Evolutionary conservation across 345 rosid genomes (phyloP), one percentile per base, ranked within the genome.

Genomic region (Punica granatum): DNA sequence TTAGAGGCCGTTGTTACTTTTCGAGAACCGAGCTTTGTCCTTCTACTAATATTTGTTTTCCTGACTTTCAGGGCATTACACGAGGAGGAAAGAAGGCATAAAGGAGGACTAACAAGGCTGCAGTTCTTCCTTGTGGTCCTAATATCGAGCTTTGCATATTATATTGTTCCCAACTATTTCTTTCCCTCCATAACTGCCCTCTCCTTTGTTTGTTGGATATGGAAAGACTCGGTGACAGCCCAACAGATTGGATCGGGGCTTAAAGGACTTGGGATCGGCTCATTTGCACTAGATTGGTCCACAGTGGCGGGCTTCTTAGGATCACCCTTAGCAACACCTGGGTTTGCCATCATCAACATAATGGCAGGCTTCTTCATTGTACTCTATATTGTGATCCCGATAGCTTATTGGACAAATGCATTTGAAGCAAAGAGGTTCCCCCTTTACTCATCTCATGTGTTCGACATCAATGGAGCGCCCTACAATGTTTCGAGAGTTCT

Each of bases 111-210:
- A 56, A 69, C 81, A 26, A 73, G 84, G 79, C 82, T 82, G 54
- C 89, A 85, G 60, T 81, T 83, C 74, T 85, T 85, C 75, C 66
- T 81, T 4, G n/a, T 83, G 30, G 85, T 83, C 62, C 72, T 79
- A 28, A 37, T 53, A 26, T 77, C 82, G 0, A 83, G 87, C 73
- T 85, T 81, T 12, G 84, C 82, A 3, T 80, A 82, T 74, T 85
- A 77, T 39, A 70, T 82, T 26, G 65, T 84, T 39, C 89, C 89
- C 6, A 75, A 75, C 76, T 82, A 74, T 43, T 70, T 82, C 23
- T 80, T 82, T 33, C 81, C 74, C 10, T 76, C 84, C 6, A 69
- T 80, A 23, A 76, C 83, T 15, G 77, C 81, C 33, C 73, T 84
- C 35, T 82, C 84, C 43, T 71, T 78, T 58, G 74, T 75, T 14